Conservation (phyloP, 441 rosid species). For the Euphorbia corollata region DNA sequence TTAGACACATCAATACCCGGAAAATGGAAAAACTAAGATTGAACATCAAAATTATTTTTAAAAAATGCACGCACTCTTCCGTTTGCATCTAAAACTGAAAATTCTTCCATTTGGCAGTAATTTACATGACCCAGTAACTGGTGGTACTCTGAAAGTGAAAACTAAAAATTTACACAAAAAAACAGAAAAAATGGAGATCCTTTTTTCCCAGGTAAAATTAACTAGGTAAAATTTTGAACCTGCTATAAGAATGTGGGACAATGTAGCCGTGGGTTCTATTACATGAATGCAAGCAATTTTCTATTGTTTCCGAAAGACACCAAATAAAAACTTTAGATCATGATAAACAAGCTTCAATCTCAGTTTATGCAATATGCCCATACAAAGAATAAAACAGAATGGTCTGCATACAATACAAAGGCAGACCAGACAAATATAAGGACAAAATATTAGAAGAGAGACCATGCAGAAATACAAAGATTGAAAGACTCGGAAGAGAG, state of each 20-base stretch:
- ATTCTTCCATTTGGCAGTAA: too few relatives aligned
- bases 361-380: conserved; percentile 14
- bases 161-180: too few relatives aligned
- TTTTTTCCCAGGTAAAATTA: too few relatives aligned
- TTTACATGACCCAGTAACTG: too few relatives aligned
- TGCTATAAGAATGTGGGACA: too few relatives aligned
- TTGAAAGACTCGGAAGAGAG: neutral
- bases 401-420: conserved; percentile 9
- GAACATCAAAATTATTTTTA: too few relatives aligned
- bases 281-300: neutral
- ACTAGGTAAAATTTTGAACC: neutral
- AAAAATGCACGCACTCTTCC: too few relatives aligned
- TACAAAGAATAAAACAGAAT: conserved; percentile 5
- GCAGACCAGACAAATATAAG: conserved; percentile 11
- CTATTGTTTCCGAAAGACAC: neutral
- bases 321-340: neutral
- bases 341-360: conserved; percentile 9
- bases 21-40: too few relatives aligned
- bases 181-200: too few relatives aligned
- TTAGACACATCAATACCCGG: too few relatives aligned
- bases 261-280: neutral
- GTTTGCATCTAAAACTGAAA: too few relatives aligned
- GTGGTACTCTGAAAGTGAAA: too few relatives aligned
- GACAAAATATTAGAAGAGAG: conserved; percentile 11
- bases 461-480: conserved; percentile 14